Conservation (phyloP, 225 moss, liverwort and hornwort genomes). For the Pleurozium schreberi region DNA sequence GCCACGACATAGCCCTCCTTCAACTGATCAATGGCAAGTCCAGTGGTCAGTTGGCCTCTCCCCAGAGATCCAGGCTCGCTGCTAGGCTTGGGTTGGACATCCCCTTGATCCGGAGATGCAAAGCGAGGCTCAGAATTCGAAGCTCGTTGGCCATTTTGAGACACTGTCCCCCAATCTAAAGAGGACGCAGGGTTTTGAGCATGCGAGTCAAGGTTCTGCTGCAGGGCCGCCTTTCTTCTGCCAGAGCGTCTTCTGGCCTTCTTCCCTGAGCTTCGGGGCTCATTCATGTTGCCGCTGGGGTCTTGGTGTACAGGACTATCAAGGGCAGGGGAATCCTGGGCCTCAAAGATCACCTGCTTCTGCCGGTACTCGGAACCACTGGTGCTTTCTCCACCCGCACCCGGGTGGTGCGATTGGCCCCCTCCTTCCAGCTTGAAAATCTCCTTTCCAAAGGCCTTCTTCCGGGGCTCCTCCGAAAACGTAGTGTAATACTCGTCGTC, state of each 20-base stretch:
- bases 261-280: conserved; percentile 57
- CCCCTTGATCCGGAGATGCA: conserved; percentile 65
- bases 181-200: conserved; percentile 11
- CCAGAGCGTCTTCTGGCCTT: conserved; percentile 74
- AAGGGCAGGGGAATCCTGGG: conserved; percentile 42
- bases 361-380: conserved; percentile 70
- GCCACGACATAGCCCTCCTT: conserved; percentile 46
- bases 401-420: conserved; percentile 26
- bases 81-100: conserved; percentile 36
- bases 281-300: conserved; percentile 29
- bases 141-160: neutral
- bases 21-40: conserved; percentile 36
- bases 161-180: neutral
- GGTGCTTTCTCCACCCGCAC: conserved; percentile 42
- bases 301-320: conserved; percentile 31
- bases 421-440: conserved; percentile 7
- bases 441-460: conserved; percentile 29
- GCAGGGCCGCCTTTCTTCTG: conserved; percentile 44
- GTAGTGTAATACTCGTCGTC: conserved; percentile 60
- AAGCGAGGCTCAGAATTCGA: conserved; percentile 40
- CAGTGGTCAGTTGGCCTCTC: conserved; percentile 10
- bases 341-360: conserved; percentile 78
- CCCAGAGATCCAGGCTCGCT: conserved; percentile 2
- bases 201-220: conserved; percentile 24
- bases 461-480: conserved; percentile 43